Conservation (phyloP, 352 stramenopile genomes). For the Phytophthora kernoviae region DNA sequence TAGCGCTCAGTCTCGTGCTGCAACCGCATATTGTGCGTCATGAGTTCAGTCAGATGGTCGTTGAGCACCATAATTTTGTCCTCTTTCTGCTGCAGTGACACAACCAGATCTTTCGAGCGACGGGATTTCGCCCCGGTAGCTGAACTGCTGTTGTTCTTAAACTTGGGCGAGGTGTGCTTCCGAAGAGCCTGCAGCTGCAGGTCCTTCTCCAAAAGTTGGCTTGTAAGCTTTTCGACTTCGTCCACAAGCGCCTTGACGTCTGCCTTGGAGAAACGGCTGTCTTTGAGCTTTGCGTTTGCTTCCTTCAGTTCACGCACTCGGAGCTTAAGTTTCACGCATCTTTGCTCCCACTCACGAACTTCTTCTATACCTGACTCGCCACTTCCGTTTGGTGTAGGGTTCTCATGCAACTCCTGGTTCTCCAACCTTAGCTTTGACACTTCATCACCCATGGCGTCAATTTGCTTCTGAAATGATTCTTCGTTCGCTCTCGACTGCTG, state of each 20-base stretch:
- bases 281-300: conserved; percentile 58
- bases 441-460: conserved; percentile 41
- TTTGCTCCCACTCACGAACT: conserved; percentile 40
- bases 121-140: conserved; percentile 31
- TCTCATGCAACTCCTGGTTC: conserved; percentile 50
- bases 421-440: conserved; percentile 58
- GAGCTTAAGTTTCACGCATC: conserved; percentile 51
- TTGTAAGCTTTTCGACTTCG: conserved; percentile 57
- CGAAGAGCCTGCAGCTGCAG: conserved; percentile 47
- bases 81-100: conserved; percentile 61
- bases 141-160: conserved; percentile 15
- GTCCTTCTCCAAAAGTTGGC: conserved; percentile 58
- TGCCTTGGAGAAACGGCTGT: conserved; percentile 41
- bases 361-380: conserved; percentile 8
- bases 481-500: conserved; percentile 9
- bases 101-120: conserved; percentile 58
- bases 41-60: conserved; percentile 85
- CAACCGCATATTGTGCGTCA: conserved; percentile 76
- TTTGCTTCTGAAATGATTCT: conserved; percentile 29
- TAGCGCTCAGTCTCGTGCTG: conserved; percentile 80
- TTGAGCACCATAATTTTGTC: conserved; percentile 85
- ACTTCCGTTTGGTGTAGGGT: conserved; percentile 3
- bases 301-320: conserved; percentile 55
- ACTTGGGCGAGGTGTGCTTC: conserved; percentile 20
- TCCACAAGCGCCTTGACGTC: conserved; percentile 52